Conservation (phyloP, 1,139 yeast species). For the Taiozyma onychis region DNA sequence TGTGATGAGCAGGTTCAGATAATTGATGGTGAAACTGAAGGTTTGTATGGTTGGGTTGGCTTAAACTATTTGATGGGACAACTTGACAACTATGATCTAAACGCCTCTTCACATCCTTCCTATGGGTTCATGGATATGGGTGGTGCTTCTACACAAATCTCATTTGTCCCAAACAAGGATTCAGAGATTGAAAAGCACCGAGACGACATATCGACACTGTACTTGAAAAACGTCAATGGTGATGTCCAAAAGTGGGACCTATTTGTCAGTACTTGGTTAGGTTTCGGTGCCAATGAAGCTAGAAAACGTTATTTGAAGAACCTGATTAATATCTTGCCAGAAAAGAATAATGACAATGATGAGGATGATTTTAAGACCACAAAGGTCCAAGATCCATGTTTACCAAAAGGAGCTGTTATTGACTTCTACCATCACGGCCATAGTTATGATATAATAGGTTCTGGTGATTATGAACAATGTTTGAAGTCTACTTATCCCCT, state of each 20-base stretch:
- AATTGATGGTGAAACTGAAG: constrained; percentile 79
- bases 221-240: constrained; percentile 56
- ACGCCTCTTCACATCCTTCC: constrained; percentile 38
- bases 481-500: constrained; percentile 64
- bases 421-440: constrained; percentile 40
- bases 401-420: constrained; percentile 52
- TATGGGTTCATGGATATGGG: constrained; percentile 90
- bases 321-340: constrained; percentile 39
- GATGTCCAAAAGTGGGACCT: constrained; percentile 60
- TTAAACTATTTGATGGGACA: constrained; percentile 61
- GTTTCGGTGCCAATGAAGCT: constrained; percentile 83
- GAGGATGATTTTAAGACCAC: constrained; percentile 35
- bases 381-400: constrained; percentile 59
- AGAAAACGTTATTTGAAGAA: constrained; percentile 56
- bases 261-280: constrained; percentile 79
- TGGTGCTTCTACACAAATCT: constrained; percentile 80
- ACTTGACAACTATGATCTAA: constrained; percentile 39
- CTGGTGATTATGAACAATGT: constrained; percentile 67
- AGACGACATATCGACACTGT: constrained; percentile 57
- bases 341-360: constrained; percentile 32
- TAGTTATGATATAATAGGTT: constrained; percentile 48
- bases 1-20: constrained; percentile 62
- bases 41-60: constrained; percentile 77
- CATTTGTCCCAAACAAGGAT: constrained; percentile 60
- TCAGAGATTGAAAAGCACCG: constrained; percentile 49